phyloP scores from a whole-genome alignment of 179 eudicot species.

The Spinacia oleracea region DNA sequence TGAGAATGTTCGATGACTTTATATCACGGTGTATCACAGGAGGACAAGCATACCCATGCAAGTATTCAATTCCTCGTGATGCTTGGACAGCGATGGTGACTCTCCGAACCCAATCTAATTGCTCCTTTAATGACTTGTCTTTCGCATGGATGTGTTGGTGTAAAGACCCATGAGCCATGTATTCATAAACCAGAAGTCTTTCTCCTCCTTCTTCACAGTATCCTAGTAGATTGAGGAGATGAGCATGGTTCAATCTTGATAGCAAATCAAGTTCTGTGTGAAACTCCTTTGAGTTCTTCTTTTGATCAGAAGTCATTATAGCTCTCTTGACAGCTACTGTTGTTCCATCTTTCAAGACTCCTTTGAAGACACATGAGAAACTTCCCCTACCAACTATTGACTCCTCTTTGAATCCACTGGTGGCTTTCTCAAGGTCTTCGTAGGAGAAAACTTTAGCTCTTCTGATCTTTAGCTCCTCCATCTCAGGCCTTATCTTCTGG shows the following conservation, averaged over 20 bases:
- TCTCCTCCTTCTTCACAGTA: slow-evolving; percentile 91
- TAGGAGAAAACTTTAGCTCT: slow-evolving; percentile 70
- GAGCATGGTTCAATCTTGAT: slow-evolving; percentile 84
- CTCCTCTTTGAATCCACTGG: slow-evolving; percentile 77
- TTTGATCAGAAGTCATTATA: slow-evolving; percentile 64
- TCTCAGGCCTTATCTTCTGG: slow-evolving; percentile 52
- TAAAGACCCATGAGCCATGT: slow-evolving; percentile 92
- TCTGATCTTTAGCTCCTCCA: slow-evolving; percentile 68
- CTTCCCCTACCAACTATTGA: slow-evolving; percentile 89
- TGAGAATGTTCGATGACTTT: slow-evolving; percentile 89
- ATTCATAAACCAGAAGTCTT: slow-evolving; percentile 84
- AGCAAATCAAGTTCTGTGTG: slow-evolving; percentile 83
- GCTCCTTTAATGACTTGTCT: slow-evolving; percentile 56
- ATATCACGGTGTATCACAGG: slow-evolving; percentile 94
- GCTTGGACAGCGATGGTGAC: slow-evolving; percentile 96
- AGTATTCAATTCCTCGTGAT: slow-evolving; percentile 86
- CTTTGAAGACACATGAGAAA: slow-evolving; percentile 92
- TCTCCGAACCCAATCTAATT: slow-evolving; percentile 79
- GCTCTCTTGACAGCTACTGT: slow-evolving; percentile 86
- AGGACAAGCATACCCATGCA: slow-evolving; percentile 95
- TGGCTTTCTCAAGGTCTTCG: slow-evolving; percentile 79
- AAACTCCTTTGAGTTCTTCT: slow-evolving; percentile 83
- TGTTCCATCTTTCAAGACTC: slow-evolving; percentile 75
- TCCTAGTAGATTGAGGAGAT: slow-evolving; percentile 80
- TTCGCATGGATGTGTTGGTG: slow-evolving; percentile 80